Evolutionary conservation across 2,329 filamentous ascomycete genomes (phyloP).

Genomic region (Calonectria naviculata): DNA sequence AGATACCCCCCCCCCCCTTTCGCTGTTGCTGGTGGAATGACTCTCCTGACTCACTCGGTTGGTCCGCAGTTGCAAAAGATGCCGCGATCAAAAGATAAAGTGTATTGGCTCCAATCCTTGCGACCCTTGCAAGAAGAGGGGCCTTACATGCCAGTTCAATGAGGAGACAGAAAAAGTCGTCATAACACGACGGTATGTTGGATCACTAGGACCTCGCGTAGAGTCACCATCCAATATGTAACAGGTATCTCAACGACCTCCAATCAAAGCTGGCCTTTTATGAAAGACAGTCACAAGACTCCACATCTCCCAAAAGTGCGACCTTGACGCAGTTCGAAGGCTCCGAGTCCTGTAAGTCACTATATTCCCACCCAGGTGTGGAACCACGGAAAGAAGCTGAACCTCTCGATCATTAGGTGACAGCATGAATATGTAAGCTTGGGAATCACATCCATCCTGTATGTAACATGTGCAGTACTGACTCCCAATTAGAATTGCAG

Average conservation of each 20-base stretch:
- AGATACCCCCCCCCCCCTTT: background rate
- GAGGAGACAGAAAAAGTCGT: background rate
- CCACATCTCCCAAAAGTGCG: background rate
- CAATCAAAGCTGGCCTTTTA: background rate
- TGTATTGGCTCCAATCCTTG: background rate
- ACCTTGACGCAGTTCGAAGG: background rate
- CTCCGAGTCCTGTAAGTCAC: background rate
- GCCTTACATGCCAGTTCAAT: background rate
- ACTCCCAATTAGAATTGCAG: background rate
- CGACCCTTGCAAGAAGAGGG: background rate
- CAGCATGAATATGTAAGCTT: background rate
- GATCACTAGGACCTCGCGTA: background rate
- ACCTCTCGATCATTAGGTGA: background rate
- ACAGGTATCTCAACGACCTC: background rate
- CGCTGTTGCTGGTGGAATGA: background rate
- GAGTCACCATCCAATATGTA: background rate
- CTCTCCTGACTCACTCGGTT: background rate
- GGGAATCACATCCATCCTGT: background rate
- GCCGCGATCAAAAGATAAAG: background rate
- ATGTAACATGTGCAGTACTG: background rate
- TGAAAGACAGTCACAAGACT: background rate
- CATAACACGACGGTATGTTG: background rate
- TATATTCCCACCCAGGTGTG: background rate
- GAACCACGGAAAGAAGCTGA: background rate
- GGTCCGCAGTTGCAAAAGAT: background rate